phyloP scores from a whole-genome alignment of 2,329 filamentous ascomycete species.

The Penicillium janthinellum region DNA sequence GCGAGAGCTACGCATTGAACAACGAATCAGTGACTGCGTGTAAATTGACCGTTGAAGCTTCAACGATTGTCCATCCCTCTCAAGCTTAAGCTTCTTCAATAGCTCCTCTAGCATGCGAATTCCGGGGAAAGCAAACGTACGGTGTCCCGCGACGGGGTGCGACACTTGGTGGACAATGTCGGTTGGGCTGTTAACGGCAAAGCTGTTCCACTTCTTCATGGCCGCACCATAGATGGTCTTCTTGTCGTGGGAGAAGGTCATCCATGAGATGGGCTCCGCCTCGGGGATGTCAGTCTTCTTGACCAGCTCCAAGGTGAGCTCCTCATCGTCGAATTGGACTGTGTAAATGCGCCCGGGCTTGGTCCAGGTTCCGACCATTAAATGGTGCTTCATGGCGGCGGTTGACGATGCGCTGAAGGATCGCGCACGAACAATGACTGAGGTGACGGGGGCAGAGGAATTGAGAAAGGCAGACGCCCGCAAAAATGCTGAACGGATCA shows the following conservation, averaged over 20 bases:
- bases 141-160: conserved; percentile 73
- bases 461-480: conserved; percentile 8
- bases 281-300: conserved; percentile 79
- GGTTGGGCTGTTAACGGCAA: conserved; percentile 71
- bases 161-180: conserved; percentile 75
- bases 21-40: not conserved
- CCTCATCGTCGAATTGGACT: conserved; percentile 82
- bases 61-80: not conserved
- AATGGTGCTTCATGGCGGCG: conserved; percentile 74
- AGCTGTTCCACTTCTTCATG: conserved; percentile 93
- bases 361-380: conserved; percentile 93
- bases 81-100: not conserved
- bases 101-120: not conserved
- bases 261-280: conserved; percentile 90
- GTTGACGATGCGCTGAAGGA: conserved; percentile 16
- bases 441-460: not conserved
- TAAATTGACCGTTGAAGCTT: not conserved
- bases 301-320: conserved; percentile 70
- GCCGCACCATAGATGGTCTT: conserved; percentile 86
- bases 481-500: conserved; percentile 18
- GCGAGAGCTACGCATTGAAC: conserved; percentile 60
- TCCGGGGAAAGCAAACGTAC: conserved; percentile 47
- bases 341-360: conserved; percentile 88
- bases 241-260: conserved; percentile 83
- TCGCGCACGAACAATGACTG: conserved; percentile 1